phyloP scores from a whole-genome alignment of 2,329 filamentous ascomycete species.

The Harringtonia lauricola region DNA sequence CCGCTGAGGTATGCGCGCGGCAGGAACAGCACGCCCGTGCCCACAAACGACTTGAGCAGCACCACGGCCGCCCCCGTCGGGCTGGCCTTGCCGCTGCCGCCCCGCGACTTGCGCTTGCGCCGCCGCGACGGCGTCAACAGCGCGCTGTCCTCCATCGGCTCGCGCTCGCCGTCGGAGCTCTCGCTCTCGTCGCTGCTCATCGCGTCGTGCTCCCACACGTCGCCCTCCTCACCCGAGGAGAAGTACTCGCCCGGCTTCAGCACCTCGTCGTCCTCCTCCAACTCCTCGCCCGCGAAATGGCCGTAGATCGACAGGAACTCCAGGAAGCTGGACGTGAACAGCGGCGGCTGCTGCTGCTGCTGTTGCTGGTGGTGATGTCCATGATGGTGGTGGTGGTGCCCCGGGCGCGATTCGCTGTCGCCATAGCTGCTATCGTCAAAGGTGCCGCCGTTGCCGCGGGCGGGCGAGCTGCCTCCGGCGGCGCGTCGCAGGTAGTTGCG shows the following conservation, averaged over 20 bases:
- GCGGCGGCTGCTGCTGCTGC: constrained; percentile 36
- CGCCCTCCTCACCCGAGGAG: constrained; percentile 55
- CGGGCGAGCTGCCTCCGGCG: constrained; percentile 47
- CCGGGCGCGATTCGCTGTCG: constrained; percentile 20
- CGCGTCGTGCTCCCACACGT: constrained; percentile 32
- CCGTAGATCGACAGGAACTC: constrained; percentile 94
- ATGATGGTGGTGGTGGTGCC: constrained; percentile 12
- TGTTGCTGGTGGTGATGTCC: not conserved
- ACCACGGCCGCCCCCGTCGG: constrained; percentile 72
- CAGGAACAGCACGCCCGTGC: constrained; percentile 88
- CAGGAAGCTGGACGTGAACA: constrained; percentile 86
- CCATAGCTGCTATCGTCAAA: constrained; percentile 21
- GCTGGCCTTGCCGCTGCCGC: constrained; percentile 64
- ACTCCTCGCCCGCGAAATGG: constrained; percentile 92
- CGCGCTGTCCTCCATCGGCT: constrained; percentile 80
- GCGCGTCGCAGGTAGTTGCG: constrained; percentile 76
- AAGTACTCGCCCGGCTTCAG: constrained; percentile 86
- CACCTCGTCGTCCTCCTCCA: constrained; percentile 92
- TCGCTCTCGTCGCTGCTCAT: constrained; percentile 41
- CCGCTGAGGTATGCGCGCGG: constrained; percentile 91
- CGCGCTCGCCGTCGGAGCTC: constrained; percentile 53
- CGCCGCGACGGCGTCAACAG: constrained; percentile 67
- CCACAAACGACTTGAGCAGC: constrained; percentile 93
- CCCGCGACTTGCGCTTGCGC: constrained; percentile 65
- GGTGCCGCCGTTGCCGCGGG: constrained; percentile 16